Evolutionary conservation across 179 eudicot species (phyloP).

Genomic region (Patellifolia procumbens): DNA sequence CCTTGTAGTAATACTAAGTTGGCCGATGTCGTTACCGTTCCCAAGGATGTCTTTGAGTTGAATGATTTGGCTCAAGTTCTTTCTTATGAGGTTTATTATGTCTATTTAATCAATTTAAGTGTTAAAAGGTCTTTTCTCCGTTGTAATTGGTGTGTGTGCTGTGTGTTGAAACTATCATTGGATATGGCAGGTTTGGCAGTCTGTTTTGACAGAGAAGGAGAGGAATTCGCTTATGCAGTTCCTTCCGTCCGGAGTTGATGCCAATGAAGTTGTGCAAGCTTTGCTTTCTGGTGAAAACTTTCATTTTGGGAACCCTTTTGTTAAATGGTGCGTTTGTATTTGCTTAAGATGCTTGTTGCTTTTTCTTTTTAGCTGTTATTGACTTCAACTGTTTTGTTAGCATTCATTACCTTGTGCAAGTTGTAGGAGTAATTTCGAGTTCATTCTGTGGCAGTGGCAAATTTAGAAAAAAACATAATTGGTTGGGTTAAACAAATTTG

Average conservation of each 20-base stretch:
- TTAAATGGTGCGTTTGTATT: slow-evolving; percentile 60
- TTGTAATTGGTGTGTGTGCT: background rate
- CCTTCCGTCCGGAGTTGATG: slow-evolving; percentile 61
- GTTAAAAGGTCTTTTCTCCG: background rate
- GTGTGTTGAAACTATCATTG: slow-evolving; percentile 16
- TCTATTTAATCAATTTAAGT: background rate
- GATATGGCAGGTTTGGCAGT: slow-evolving; percentile 70
- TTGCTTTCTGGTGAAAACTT: slow-evolving; percentile 72
- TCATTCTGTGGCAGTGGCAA: too few relatives aligned
- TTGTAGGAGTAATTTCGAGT: background rate
- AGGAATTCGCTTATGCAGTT: slow-evolving; percentile 63
- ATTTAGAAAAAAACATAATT: too few relatives aligned
- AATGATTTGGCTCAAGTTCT: slow-evolving; percentile 60
- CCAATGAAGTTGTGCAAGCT: slow-evolving; percentile 49
- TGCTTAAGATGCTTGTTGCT: background rate
- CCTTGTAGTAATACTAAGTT: slow-evolving; percentile 40
- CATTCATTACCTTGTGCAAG: background rate
- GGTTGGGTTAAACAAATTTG: too few relatives aligned
- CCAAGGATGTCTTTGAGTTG: slow-evolving; percentile 66
- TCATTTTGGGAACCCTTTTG: slow-evolving; percentile 72
- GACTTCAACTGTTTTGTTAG: background rate
- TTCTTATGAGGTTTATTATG: slow-evolving; percentile 75
- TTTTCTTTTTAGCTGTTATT: background rate
- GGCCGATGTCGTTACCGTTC: slow-evolving; percentile 72
- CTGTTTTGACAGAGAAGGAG: slow-evolving; percentile 63